Evolutionary conservation across 306 rosid genomes (phyloP).

Genomic region (Gastrolobium bilobum): DNA sequence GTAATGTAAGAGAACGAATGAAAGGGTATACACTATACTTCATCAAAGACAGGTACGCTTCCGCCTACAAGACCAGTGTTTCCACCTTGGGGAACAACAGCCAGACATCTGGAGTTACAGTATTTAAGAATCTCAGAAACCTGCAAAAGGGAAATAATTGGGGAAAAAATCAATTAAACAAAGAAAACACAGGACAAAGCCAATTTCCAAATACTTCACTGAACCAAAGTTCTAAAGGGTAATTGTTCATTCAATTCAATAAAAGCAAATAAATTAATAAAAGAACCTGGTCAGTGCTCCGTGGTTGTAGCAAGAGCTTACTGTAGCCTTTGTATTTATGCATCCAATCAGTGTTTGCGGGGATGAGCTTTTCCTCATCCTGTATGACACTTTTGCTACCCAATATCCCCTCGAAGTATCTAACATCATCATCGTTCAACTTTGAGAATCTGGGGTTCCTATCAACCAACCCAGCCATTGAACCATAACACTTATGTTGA

Average conservation of each 20-base stretch:
- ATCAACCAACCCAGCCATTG: conserved; percentile 54
- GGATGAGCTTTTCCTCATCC: conserved; percentile 77
- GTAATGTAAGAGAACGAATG: conserved; percentile 32
- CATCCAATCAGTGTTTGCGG: conserved; percentile 95
- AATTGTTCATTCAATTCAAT: conserved; percentile 17
- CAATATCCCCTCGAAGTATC: conserved; percentile 68
- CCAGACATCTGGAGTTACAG: conserved; percentile 84
- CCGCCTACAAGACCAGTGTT: conserved; percentile 99
- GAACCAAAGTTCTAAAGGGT: conserved; percentile 31
- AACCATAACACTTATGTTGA: conserved; percentile 58
- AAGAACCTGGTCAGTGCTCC: conserved; percentile 82
- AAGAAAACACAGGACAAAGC: conserved; percentile 20
- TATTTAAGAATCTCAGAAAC: conserved; percentile 83
- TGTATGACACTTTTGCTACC: conserved; percentile 82
- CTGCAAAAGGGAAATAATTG: conserved; percentile 54
- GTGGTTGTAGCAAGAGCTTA: conserved; percentile 79
- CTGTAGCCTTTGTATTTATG: conserved; percentile 85
- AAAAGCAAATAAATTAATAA: not conserved
- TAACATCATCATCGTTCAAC: conserved; percentile 74
- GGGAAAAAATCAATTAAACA: conserved; percentile 14
- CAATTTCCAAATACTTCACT: conserved; percentile 7
- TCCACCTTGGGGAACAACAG: conserved; percentile 99
- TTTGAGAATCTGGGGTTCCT: conserved; percentile 71
- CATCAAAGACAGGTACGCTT: conserved; percentile 97
- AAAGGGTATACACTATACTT: conserved; percentile 64